Base-by-base conservation (phyloP, 768 basidiomycete species). In the Suillus occidentalis region DNA sequence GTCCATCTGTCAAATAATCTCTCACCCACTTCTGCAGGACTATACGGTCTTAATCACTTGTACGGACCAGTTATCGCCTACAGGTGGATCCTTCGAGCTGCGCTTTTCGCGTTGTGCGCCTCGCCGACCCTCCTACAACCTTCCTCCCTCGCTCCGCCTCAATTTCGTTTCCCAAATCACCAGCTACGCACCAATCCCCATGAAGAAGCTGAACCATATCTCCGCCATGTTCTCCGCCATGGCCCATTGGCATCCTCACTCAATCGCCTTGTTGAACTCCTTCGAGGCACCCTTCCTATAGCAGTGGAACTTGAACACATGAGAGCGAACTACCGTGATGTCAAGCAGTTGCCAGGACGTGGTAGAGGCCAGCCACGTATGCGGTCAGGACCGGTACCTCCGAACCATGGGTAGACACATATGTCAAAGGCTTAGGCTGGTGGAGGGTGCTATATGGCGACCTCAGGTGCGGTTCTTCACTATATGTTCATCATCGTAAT, bases 351-450 rank as follows among this genome's bases (percentile, higher is more conserved):
- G 42, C 2, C 37, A 64, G 16, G 62, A 60, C 59, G 61, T 31
- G 31, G 65, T 42, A n/a, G 69, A 65, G 37, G 61, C 62, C 37
- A 65, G 50, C 25, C 72, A 72, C 25, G 79, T 74, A 50, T 65
- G 13, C 14, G 47, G 4, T 8, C 20, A 60, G 56, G 31, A 63
- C 47, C 34, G 31, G 39, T 9, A 43, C 67, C 50, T 49, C 80
- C 70, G 67, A 72, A 50, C 69, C 68, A 4, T 75, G 72, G 68
- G 79, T 92, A 25, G 89, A 90, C 68, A 84, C 85, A n/a, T 87
- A 90, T 72, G 85, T 90, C 6, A 94, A 94, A 78, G 86, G 89
- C 14, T 87, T 89, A 59, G 90, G 89, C 3, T 94, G 93, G 92
- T 94, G 89, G 76, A 81, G 93, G 60, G 76, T 94, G 28, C 74